A percentile compares a stretch with the other conserved stretches of the same genome.
These are phyloP conservation scores for Stellera chamaejasme DNA, from an alignment of 345 rosid genomes.

Conservation along the genomic window DNA sequence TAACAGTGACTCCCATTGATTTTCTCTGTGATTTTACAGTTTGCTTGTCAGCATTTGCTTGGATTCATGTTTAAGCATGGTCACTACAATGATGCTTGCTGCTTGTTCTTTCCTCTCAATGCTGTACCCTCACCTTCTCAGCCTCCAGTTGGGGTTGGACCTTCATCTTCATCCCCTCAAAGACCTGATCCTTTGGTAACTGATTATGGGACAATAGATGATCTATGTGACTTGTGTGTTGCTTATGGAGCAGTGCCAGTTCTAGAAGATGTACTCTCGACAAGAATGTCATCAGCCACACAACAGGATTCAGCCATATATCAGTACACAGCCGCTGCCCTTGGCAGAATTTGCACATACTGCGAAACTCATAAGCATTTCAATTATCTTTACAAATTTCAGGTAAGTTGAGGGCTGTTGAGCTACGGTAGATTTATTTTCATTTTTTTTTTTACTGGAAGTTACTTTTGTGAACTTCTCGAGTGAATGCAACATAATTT, in stretches of 20 bases:
- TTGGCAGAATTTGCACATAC: conserved; percentile 75
- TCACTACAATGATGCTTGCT: conserved; percentile 70
- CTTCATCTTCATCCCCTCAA: conserved; percentile 80
- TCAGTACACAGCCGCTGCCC: conserved; percentile 59
- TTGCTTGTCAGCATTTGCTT: conserved; percentile 81
- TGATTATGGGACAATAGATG: conserved; percentile 91
- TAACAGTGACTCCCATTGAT: conserved; percentile 6
- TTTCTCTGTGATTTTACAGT: conserved; percentile 42
- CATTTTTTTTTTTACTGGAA: no score
- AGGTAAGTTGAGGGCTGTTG: conserved; percentile 28
- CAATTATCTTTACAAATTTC: conserved; percentile 81
- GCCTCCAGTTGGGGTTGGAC: conserved; percentile 40
- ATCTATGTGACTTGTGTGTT: conserved; percentile 67
- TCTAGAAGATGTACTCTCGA: conserved; percentile 73
- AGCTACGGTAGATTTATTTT: no score
- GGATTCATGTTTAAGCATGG: conserved; percentile 90
- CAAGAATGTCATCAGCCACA: conserved; percentile 50
- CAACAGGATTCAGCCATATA: conserved; percentile 48
- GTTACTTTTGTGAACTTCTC: no score
- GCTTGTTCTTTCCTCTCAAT: conserved; percentile 72
- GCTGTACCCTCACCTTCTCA: conserved; percentile 72
- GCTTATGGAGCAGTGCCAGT: conserved; percentile 79
- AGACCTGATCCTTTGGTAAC: conserved; percentile 84
- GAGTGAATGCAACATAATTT: no score
- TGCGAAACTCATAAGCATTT: conserved; percentile 82